Conservation (phyloP, 176 grass and related monocot species). For the Eremochloa ophiuroides region DNA sequence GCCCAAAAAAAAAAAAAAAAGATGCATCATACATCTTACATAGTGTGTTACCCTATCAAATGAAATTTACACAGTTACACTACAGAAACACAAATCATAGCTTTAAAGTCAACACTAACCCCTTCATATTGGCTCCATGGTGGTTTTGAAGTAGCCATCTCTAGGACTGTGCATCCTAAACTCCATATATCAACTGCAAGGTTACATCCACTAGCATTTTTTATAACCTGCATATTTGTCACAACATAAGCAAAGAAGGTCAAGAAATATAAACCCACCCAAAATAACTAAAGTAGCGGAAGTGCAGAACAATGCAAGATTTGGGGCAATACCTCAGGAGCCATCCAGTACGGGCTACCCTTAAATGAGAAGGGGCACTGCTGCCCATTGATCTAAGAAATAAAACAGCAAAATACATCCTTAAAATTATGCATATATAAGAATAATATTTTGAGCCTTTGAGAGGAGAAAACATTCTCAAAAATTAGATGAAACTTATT, state of each 20-base stretch:
- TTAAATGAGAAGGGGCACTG: conserved; percentile 93
- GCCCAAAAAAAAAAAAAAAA: conserved; percentile 8
- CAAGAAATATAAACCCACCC: conserved; percentile 2
- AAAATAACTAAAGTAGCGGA: not conserved
- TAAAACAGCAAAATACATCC: conserved; percentile 31
- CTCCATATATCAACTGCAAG: conserved; percentile 99
- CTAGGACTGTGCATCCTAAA: conserved; percentile 96
- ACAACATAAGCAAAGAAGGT: conserved; percentile 1
- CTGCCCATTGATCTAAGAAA: conserved; percentile 86
- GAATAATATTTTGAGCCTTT: not conserved
- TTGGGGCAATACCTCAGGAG: conserved; percentile 76
- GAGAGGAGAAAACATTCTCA: conserved; percentile 3
- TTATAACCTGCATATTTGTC: conserved; percentile 71
- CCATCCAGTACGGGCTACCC: conserved; percentile 98
- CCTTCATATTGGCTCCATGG: conserved; percentile 99
- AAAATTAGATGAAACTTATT: conserved; percentile 9
- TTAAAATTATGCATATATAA: conserved; percentile 2
- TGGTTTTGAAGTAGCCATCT: conserved; percentile 99
- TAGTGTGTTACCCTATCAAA: not conserved
- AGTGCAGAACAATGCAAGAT: conserved; percentile 8
- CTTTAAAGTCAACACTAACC: conserved; percentile 54
- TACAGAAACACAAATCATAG: conserved; percentile 28
- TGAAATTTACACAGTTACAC: too few relatives aligned
- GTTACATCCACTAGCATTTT: conserved; percentile 91
- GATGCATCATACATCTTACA: conserved; percentile 11